Evolutionary conservation across 192 early-diverging fungal species (phyloP).

Genomic region (Backusella morwellensis): DNA sequence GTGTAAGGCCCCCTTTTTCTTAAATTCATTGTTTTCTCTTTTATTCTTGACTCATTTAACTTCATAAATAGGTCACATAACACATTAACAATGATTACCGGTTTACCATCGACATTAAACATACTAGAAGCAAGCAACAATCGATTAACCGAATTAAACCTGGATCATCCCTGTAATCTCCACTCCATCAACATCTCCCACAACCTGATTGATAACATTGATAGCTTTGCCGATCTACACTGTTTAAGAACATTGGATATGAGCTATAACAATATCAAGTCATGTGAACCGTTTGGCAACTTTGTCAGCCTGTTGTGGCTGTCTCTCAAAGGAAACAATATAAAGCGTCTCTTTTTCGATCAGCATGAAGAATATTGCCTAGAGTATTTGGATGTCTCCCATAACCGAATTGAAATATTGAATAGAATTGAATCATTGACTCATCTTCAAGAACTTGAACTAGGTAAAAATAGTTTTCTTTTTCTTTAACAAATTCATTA

Average conservation of each 20-base stretch:
- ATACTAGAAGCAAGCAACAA: slow-evolving; percentile 20
- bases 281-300: slow-evolving; percentile 32
- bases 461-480: slow-evolving; percentile 22
- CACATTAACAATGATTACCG: slow-evolving; percentile 11
- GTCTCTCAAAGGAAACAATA: slow-evolving; percentile 36
- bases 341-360: slow-evolving; percentile 19
- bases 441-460: slow-evolving; percentile 38
- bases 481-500: too few relatives aligned
- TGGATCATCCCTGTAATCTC: slow-evolving; percentile 35
- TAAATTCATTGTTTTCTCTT: background rate
- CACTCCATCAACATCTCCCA: slow-evolving; percentile 42
- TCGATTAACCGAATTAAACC: slow-evolving; percentile 32
- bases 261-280: slow-evolving; percentile 40
- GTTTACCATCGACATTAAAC: slow-evolving; percentile 18
- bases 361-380: slow-evolving; percentile 16
- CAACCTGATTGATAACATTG: slow-evolving; percentile 40
- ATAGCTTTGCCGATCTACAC: slow-evolving; percentile 10
- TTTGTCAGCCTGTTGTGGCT: slow-evolving; percentile 37
- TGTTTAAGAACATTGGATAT: slow-evolving; percentile 38
- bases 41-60: background rate
- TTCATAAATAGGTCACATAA: slow-evolving; percentile 25
- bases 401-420: slow-evolving; percentile 42
- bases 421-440: slow-evolving; percentile 36
- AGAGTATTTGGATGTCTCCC: slow-evolving; percentile 43
- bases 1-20: background rate